Evolutionary conservation across 108 stramenopile species (phyloP), one percentile per base, ranked within the genome.

Genomic region (Skeletonema costatum): DNA sequence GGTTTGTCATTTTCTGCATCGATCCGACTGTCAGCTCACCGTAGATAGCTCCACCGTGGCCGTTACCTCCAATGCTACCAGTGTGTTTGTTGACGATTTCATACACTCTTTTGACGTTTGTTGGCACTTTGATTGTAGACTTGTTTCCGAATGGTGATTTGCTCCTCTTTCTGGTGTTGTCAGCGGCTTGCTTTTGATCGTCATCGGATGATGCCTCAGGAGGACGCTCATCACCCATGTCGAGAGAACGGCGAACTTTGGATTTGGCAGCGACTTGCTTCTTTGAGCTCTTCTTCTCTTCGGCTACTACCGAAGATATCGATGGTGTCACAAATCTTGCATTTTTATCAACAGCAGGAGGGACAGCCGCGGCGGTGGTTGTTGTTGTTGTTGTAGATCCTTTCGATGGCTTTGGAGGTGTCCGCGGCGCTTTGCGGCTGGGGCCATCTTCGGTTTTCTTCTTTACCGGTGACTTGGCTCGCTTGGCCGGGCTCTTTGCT

Each of bases 21-120:
- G 88, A 91, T 32, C 87, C 92, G 31, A 84, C 80, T 9, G 97
- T 97, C 16, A 97, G 82, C 83, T 98, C 98, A 3, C 98, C 98
- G 70, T 99, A 99, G 70, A 99, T 97, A 8, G 97, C 91, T 8
- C 98, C 98, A 41, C 87, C 89, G 41, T 83, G 77, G 42, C 88
- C 95, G 73, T 98, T 98, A 12, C 97, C 97, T 32, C 97, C 97
- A 63, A 98, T 86, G 14, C 88, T 80, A 7, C 98, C 97, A 9
- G 97, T 97, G 60, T 85, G 68, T 64, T 89, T 92, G 17, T 84
- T 77, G 48, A 98, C 83, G 5, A 92, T 80, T 35, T 72, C 72
- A 64, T 95, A 93, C 1, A 87, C 87, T 25, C 62, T 38, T 63
- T 75, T 67, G 6, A 90, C 88, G 29, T 89, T 90, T 44, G 70